Conservation (phyloP, 805 yeast genomes). For the Saturnispora besseyi region DNA sequence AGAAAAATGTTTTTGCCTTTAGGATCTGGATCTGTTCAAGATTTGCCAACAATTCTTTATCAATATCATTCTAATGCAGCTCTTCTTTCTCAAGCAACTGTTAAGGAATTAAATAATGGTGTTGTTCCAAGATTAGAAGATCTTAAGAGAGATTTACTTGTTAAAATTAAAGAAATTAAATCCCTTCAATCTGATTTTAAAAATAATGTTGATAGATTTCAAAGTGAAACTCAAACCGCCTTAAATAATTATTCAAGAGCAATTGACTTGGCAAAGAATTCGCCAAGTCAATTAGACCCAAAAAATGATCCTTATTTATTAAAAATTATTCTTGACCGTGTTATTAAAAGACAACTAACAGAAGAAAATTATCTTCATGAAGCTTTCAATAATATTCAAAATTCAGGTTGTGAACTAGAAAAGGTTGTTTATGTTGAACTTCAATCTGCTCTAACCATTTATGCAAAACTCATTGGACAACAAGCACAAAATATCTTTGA, state of each 20-base stretch:
- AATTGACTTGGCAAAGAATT: conserved; percentile 50
- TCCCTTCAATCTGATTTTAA: conserved; percentile 78
- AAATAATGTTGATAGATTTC: conserved; percentile 62
- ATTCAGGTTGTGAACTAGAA: conserved; percentile 81
- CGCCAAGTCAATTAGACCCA: conserved; percentile 36
- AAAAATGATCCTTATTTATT: conserved; percentile 77
- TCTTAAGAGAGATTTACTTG: conserved; percentile 63
- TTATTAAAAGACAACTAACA: conserved; percentile 63
- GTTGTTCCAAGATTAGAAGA: conserved; percentile 62
- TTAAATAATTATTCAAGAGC: conserved; percentile 49
- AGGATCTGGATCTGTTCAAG: conserved; percentile 77
- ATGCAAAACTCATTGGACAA: conserved; percentile 60
- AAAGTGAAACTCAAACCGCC: conserved; percentile 52
- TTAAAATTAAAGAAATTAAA: conserved; percentile 82
- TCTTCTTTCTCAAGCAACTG: conserved; percentile 44
- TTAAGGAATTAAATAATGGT: conserved; percentile 51
- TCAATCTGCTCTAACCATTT: conserved; percentile 69
- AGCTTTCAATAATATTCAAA: conserved; percentile 79
- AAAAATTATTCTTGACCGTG: conserved; percentile 63
- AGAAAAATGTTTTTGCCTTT: conserved; percentile 57
- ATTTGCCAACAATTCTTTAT: conserved; percentile 59
- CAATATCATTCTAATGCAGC: conserved; percentile 51
- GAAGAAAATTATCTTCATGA: conserved; percentile 86
- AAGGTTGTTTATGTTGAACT: conserved; percentile 80
- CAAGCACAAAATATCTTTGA: conserved; percentile 68